phyloP scores from a whole-genome alignment of 345 rosid species.

The Hevea brasiliensis region DNA sequence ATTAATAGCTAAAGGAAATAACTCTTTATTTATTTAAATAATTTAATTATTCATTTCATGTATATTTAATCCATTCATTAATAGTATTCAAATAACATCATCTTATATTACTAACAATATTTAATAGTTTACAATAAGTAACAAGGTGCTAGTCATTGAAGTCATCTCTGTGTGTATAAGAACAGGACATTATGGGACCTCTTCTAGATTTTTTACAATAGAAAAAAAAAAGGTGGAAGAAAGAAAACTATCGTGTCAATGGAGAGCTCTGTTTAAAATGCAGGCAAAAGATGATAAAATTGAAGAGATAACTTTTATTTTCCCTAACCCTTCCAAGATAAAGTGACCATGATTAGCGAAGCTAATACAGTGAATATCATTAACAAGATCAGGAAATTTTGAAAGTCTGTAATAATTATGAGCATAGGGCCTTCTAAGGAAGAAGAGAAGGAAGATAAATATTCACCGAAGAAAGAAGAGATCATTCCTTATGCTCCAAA shows the following conservation, averaged over 20 bases:
- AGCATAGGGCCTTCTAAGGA: constrained; percentile 48
- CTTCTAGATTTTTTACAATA: background rate
- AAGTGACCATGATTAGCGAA: constrained; percentile 48
- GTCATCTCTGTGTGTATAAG: background rate
- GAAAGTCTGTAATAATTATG: constrained; percentile 36
- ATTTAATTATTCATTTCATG: no score
- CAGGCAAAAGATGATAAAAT: constrained; percentile 50
- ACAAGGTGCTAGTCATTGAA: constrained; percentile 7
- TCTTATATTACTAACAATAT: no score
- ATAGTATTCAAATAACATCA: no score
- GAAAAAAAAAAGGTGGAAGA: background rate
- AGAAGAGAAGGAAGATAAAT: no score
- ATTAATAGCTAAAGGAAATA: no score
- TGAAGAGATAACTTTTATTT: constrained; percentile 52
- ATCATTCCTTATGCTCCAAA: no score
- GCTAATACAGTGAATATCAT: constrained; percentile 56
- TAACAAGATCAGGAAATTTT: constrained; percentile 41
- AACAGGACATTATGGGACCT: background rate
- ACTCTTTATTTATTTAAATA: no score
- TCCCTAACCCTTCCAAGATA: constrained; percentile 45
- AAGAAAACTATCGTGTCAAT: constrained; percentile 56
- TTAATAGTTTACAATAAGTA: no score
- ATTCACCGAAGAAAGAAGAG: no score
- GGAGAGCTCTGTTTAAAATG: constrained; percentile 49
- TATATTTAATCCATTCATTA: no score